Conservation (phyloP, 1,139 yeast species). For the Suhomyces anneliseae region DNA sequence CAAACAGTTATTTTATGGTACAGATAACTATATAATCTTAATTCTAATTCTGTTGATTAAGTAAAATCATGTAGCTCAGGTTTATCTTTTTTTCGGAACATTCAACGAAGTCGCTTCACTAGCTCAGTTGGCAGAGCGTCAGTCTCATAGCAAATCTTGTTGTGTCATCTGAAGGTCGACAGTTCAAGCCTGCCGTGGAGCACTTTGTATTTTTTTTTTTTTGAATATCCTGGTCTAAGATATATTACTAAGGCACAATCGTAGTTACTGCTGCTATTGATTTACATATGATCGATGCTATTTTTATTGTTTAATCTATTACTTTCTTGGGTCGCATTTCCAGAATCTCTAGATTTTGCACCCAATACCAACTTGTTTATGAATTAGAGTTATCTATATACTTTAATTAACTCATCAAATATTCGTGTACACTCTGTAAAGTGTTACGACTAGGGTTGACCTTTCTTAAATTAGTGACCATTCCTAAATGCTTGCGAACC, state of each 20-base stretch:
- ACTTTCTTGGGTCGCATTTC: no score
- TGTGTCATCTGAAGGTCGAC: constrained; percentile 55
- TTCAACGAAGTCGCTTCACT: constrained; percentile 35
- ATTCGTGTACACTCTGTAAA: constrained; percentile 61
- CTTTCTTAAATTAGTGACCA: constrained; percentile 43
- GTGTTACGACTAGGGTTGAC: constrained; percentile 80
- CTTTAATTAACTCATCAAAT: constrained; percentile 21
- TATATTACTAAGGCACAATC: no score
- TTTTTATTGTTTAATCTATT: not conserved
- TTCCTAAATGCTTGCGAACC: constrained; percentile 58
- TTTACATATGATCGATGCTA: not conserved
- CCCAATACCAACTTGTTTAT: not conserved
- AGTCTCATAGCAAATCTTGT: constrained; percentile 37
- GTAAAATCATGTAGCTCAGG: not conserved
- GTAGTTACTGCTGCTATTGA: no score
- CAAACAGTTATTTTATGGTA: no score
- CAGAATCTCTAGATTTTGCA: no score
- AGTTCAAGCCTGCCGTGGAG: constrained; percentile 59
- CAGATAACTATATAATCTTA: no score
- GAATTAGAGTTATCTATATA: not conserved
- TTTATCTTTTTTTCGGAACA: no score
- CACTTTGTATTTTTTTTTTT: constrained; percentile 25
- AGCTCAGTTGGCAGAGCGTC: constrained; percentile 55
- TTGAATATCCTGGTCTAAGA: not conserved
- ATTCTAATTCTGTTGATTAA: no score